Base-by-base conservation (phyloP, 176 grass and related monocot species). In the Areca catechu region DNA sequence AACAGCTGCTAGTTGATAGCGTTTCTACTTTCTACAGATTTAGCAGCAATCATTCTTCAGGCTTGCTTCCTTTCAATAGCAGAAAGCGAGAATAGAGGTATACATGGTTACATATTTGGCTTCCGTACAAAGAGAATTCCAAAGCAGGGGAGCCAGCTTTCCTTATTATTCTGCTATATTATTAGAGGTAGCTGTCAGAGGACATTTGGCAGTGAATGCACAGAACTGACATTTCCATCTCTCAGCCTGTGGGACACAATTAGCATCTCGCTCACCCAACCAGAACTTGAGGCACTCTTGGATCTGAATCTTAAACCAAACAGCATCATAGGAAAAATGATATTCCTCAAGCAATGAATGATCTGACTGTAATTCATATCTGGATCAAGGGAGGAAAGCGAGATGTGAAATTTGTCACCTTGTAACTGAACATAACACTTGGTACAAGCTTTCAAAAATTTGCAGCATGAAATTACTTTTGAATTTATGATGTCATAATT, bases 311-410 rank as follows among this genome's bases (percentile, higher is more conserved):
- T 82, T 75, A 56, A 82, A 72, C 86, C 83, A 97, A 23, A 12
- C 48, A 59, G 61, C 54, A 73, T 97, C 80, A 73, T 82, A 91
- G 50, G 65, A 24, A 63, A 97, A 88, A 50, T 57, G 34, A 54
- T 85, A 79, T 73, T 91, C 80, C 69, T 85, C 77, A 3, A 91
- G 71, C 16, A 91, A 61, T 51, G 92, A 85, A 63, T 88, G 56
- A 71, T 91, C 83, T 65, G 57, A 47, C 56, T 88, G 86, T 5
- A 88, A 63, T 72, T 97, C 92, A 75, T 97, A 97, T 82, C 92
- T 97, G 72, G 61, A 80, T 24, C n/a, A 68, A 58, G 20, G 49
- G 30, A 73, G 54, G 24, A 21, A 4, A 27, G 9, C 9, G 3
- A 62, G 4, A 17, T 4, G 5, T 1, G 15, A 30, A 67, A 50